These are phyloP conservation scores for Claviceps arundinis DNA, from an alignment of 2,329 filamentous ascomycete genomes.

Conservation along the genomic window DNA sequence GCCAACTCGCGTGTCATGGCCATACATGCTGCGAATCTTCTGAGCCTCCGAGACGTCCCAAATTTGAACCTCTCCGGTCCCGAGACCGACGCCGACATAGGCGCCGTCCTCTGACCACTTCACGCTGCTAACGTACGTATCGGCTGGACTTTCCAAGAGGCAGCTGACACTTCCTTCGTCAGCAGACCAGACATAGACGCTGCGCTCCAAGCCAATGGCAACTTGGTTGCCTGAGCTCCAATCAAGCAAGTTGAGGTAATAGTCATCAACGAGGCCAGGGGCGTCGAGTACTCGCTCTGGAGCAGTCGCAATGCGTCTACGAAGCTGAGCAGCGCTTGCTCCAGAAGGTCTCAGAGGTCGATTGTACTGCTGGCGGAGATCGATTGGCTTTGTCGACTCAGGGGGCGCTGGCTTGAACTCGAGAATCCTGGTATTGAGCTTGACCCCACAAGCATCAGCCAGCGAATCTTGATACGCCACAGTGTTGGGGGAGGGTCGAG, in stretches of 20 bases:
- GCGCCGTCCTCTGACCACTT: conserved; percentile 98
- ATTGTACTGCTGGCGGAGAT: conserved; percentile 96
- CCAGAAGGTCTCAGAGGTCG: conserved; percentile 72
- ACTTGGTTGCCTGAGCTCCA: conserved; percentile 98
- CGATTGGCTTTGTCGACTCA: conserved; percentile 95
- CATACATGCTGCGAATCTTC: conserved; percentile 97
- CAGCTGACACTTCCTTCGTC: conserved; percentile 83
- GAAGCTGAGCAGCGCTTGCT: conserved; percentile 68
- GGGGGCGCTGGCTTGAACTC: conserved; percentile 98
- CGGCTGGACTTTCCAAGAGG: conserved; percentile 72
- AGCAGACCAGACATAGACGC: conserved; percentile 96
- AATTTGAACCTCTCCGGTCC: conserved; percentile 94
- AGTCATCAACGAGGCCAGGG: conserved; percentile 91
- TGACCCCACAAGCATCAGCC: conserved; percentile 83
- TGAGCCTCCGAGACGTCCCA: conserved; percentile 93
- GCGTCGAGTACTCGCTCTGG: conserved; percentile 95
- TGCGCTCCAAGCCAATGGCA: conserved; percentile 91
- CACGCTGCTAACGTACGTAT: conserved; percentile 95
- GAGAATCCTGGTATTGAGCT: conserved; percentile 85
- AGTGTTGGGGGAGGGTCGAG: conserved; percentile 73
- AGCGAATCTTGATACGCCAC: conserved; percentile 87
- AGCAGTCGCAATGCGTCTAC: conserved; percentile 83
- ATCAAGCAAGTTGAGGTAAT: conserved; percentile 96
- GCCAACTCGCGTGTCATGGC: conserved; percentile 89
- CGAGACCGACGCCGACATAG: conserved; percentile 89